Evolutionary conservation across 2,329 filamentous ascomycete genomes (phyloP), one percentile per base, ranked within the genome.

Genomic region (Xylaria sp.): DNA sequence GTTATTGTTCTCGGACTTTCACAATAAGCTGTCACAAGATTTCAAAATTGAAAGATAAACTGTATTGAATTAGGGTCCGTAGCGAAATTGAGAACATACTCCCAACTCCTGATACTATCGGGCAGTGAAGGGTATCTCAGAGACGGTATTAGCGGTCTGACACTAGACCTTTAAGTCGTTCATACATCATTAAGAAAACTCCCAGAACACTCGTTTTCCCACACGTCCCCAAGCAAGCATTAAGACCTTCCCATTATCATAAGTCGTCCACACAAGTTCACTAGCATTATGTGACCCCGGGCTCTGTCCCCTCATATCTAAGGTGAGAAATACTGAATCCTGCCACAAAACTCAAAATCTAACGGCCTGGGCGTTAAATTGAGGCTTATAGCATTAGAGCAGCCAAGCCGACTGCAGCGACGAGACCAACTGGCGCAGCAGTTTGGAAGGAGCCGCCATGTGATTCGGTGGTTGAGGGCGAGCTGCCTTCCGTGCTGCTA

Each of bases 161-260:
- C 40, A 63, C 31, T 61, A 64, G 72, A 75, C 75, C 61, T 66
- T 59, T 63, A 71, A 72, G 59, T 74, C 75, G 73, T 76, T 75
- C 75, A 76, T 77, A 77, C 76, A 77, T 77, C 72, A 66, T 77
- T 74, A 75, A 72, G 63, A 72, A 74, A 73, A 68, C 70, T 68
- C 63, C 70, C 54, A 63, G 70, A 67, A 68, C 58, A 72, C 67
- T 67, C 67, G 72, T 63, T 75, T 66, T 76, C 72, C 28, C 68
- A 72, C 68, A 57, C 68, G 63, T 63, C 74, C 70, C 54, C 73
- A 57, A 33, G 57, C 63, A 60, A 65, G 71, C 73, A 71, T 65
- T 73, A 72, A 71, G 68, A 53, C 66, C 65, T 64, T 67, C 28
- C 65, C 65, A 58, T 72, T 66, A 68, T 72, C 36, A 42, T 40